Conservation (phyloP, 768 basidiomycete genomes). For the Tricholoma sp. region DNA sequence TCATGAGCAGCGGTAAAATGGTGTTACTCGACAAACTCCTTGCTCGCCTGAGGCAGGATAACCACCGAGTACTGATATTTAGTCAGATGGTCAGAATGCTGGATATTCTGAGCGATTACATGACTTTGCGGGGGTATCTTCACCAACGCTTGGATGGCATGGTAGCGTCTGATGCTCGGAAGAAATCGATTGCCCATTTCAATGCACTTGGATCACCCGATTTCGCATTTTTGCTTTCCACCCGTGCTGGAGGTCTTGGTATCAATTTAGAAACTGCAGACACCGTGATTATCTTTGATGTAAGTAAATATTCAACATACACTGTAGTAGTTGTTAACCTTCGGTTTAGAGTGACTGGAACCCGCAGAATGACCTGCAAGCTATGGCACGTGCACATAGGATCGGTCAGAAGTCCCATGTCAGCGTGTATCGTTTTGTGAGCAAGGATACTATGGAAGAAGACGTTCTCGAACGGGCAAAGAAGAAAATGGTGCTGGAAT, state of each 20-base stretch:
- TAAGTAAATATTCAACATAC: conserved; percentile 34
- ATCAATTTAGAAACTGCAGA: conserved; percentile 99
- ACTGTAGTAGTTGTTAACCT: conserved; percentile 4
- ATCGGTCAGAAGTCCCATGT: conserved; percentile 99
- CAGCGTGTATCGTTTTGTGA: conserved; percentile 96
- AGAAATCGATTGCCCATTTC: conserved; percentile 96
- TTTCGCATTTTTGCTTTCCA: conserved; percentile 95
- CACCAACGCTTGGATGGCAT: conserved; percentile 95
- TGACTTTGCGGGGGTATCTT: conserved; percentile 81
- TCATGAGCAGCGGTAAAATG: conserved; percentile 99
- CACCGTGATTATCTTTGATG: conserved; percentile 98
- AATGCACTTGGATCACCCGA: conserved; percentile 90
- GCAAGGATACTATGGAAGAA: conserved; percentile 99
- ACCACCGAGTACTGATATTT: conserved; percentile 97
- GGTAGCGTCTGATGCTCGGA: conserved; percentile 89
- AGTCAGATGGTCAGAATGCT: conserved; percentile 99
- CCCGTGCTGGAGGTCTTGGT: conserved; percentile 94
- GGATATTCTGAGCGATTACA: conserved; percentile 97
- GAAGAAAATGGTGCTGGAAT: conserved; percentile 99
- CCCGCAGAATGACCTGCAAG: conserved; percentile 97
- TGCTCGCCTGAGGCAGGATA: conserved; percentile 81
- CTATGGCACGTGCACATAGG: conserved; percentile 98
- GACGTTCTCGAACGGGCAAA: conserved; percentile 96
- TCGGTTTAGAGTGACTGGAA: conserved; percentile 86
- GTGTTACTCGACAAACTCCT: conserved; percentile 96